phyloP scores from a whole-genome alignment of 2,329 filamentous ascomycete genomes.

The Aspergillus caelatus region DNA sequence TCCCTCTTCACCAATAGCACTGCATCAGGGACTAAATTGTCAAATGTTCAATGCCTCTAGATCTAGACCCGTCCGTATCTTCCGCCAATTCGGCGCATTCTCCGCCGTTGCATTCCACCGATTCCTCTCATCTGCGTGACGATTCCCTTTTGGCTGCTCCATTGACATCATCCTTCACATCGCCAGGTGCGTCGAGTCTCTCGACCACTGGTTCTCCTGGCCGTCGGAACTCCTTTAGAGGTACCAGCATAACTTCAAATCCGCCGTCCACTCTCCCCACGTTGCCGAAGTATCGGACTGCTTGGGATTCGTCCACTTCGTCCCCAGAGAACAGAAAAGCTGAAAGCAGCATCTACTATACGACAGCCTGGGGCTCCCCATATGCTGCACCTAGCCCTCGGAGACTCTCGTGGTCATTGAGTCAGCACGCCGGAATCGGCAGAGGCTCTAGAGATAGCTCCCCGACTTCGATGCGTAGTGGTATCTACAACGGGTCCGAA shows the following conservation, averaged over 20 bases:
- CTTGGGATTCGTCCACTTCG: constrained; percentile 40
- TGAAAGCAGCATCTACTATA: constrained; percentile 61
- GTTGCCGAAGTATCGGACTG: constrained; percentile 34
- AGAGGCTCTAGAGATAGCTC: constrained; percentile 38
- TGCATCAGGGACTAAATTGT: constrained; percentile 15
- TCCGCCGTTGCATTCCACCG: constrained; percentile 32
- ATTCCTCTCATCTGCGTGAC: constrained; percentile 32
- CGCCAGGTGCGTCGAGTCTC: constrained; percentile 41
- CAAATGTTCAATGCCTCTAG: constrained; percentile 27
- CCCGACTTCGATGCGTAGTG: constrained; percentile 34
- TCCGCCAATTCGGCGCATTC: constrained; percentile 42
- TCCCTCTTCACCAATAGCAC: neutral
- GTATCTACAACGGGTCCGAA: constrained; percentile 25
- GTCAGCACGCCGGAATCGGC: constrained; percentile 51
- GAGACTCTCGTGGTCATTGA: constrained; percentile 42
- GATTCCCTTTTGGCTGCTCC: constrained; percentile 34
- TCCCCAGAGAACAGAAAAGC: constrained; percentile 46
- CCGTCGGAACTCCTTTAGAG: constrained; percentile 30
- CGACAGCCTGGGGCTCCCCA: constrained; percentile 89
- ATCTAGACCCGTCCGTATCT: constrained; percentile 41
- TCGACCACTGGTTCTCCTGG: constrained; percentile 39
- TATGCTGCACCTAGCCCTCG: constrained; percentile 68
- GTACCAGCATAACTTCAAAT: constrained; percentile 29
- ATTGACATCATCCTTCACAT: constrained; percentile 36
- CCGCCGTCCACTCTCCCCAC: constrained; percentile 33